Conservation (phyloP, 202 grass and related monocot species). For the Panicum hallii region DNA sequence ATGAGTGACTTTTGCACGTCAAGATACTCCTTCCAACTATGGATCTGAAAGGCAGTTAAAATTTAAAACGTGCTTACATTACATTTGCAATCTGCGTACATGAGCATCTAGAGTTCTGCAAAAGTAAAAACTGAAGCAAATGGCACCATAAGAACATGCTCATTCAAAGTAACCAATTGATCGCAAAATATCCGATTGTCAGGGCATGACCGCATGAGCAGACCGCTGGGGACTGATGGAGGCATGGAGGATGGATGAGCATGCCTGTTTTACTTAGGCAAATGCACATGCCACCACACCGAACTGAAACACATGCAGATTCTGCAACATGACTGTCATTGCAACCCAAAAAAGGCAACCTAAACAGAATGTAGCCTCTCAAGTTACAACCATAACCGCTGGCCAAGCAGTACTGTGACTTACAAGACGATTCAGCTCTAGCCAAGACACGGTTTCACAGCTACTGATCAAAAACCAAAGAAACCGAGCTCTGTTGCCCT, state of each 20-base stretch:
- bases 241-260: constrained; percentile 23
- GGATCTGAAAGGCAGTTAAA: no score
- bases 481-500: constrained; percentile 81
- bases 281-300: constrained; percentile 29
- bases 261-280: constrained; percentile 11
- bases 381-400: constrained; percentile 35
- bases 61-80: no score
- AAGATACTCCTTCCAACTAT: no score
- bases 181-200: constrained; percentile 31
- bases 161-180: background rate
- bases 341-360: background rate
- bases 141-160: constrained; percentile 11
- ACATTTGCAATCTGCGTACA: background rate
- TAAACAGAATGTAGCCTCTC: constrained; percentile 31
- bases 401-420: constrained; percentile 21
- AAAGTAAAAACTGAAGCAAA: background rate
- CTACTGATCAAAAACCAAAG: constrained; percentile 68
- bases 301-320: constrained; percentile 20
- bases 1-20: no score
- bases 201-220: constrained; percentile 35
- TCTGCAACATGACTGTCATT: constrained; percentile 32
- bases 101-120: background rate
- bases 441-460: background rate
- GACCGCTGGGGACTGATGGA: background rate
- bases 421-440: constrained; percentile 34